A percentile compares a stretch with the other conserved stretches of the same genome.
phyloP scores from a whole-genome alignment of 2,329 filamentous ascomycete species.

The Grosmannia clavigera region DNA sequence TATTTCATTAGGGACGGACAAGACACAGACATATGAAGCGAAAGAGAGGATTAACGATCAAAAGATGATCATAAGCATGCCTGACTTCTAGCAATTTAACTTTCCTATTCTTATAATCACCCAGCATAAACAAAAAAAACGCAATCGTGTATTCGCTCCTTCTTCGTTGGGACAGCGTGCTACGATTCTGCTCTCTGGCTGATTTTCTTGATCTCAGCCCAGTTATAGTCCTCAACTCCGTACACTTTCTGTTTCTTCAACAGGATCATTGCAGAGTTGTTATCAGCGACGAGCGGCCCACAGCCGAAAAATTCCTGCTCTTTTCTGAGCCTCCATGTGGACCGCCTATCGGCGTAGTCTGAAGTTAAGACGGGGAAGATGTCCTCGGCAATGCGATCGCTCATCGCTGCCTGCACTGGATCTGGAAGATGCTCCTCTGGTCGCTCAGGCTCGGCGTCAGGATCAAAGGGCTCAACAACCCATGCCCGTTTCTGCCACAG shows the following conservation, averaged over 20 bases:
- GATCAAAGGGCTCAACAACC: slow-evolving; percentile 14
- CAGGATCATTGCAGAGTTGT: slow-evolving; percentile 1
- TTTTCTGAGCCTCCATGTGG: slow-evolving; percentile 10
- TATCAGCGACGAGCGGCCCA: not conserved
- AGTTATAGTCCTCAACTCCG: slow-evolving; percentile 10
- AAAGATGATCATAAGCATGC: no score
- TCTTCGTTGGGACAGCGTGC: not conserved
- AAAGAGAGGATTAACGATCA: no score
- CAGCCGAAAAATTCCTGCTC: slow-evolving; percentile 8
- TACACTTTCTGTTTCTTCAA: slow-evolving; percentile 13
- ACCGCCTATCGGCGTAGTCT: slow-evolving; percentile 10
- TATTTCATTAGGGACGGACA: no score
- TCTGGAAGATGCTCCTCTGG: slow-evolving; percentile 4
- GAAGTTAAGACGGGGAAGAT: slow-evolving; percentile 9
- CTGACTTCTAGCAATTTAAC: no score
- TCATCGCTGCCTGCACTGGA: not conserved
- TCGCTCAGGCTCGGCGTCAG: not conserved
- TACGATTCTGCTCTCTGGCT: not conserved
- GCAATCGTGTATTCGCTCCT: not conserved
- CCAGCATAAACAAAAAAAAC: no score
- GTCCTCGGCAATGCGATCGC: not conserved
- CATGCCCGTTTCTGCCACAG: slow-evolving; percentile 11
- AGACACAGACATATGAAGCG: no score
- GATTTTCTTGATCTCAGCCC: not conserved
- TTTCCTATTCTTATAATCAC: no score